These are phyloP conservation scores for Coffea humblotiana DNA, from an alignment of 305 asterid species.

Conservation along the genomic window DNA sequence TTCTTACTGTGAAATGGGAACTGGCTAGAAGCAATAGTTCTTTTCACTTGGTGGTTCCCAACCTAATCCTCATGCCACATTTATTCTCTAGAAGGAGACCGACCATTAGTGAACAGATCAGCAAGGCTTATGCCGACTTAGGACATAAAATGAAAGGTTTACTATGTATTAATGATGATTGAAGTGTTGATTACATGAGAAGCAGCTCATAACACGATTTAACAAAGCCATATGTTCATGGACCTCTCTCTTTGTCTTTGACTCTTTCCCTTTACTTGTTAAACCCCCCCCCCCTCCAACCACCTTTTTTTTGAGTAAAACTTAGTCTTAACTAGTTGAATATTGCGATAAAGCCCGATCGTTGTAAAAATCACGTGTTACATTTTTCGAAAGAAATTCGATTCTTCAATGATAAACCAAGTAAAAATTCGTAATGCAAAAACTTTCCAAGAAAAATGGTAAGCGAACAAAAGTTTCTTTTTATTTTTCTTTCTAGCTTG, in stretches of 20 bases:
- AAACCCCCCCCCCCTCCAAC: no score
- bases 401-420: neutral
- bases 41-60: constrained; percentile 34
- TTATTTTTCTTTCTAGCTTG: neutral
- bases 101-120: constrained; percentile 50
- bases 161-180: constrained; percentile 23
- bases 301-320: neutral
- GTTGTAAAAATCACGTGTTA: neutral
- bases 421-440: neutral
- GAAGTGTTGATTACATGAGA: constrained; percentile 7
- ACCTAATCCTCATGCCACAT: constrained; percentile 42
- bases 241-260: constrained; percentile 4
- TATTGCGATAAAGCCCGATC: no score
- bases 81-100: constrained; percentile 54
- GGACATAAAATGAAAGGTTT: constrained; percentile 17
- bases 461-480: neutral
- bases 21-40: constrained; percentile 20
- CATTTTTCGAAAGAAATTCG: no score
- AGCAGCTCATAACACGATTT: neutral
- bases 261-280: neutral
- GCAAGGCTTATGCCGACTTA: constrained; percentile 25
- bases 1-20: constrained; percentile 18
- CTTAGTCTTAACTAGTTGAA: neutral
- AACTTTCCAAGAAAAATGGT: neutral
- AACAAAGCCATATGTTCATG: neutral